phyloP scores from a whole-genome alignment of 768 basidiomycete genomes.

The Serendipita vermifera region DNA sequence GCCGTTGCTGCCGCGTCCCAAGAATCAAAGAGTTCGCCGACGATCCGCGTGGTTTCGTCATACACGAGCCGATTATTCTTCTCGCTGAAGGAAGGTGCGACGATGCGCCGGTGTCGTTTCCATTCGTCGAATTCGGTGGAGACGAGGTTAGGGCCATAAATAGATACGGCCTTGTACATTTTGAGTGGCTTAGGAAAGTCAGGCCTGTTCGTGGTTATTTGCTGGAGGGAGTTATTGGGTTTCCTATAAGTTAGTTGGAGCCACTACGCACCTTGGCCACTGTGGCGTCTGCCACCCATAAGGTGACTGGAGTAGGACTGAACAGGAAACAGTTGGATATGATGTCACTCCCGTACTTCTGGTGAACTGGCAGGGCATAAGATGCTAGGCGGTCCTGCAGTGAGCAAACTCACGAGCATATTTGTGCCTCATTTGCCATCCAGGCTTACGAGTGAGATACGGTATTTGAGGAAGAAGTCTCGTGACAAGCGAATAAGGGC shows the following conservation, averaged over 20 bases:
- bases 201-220: not conserved
- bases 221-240: not conserved
- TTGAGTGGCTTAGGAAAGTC: not conserved
- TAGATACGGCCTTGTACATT: not conserved
- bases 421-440: too few species aligned
- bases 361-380: too few species aligned
- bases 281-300: not conserved
- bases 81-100: not conserved
- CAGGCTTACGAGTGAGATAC: too few species aligned
- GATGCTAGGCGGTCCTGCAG: too few species aligned
- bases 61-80: not conserved
- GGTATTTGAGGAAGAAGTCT: too few species aligned
- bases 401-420: too few species aligned
- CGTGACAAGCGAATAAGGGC: too few species aligned
- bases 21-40: not conserved
- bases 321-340: too few species aligned
- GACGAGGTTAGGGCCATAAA: slow-evolving; percentile 3
- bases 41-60: not conserved
- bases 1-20: not conserved
- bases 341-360: too few species aligned
- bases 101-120: not conserved
- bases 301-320: too few species aligned
- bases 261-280: not conserved
- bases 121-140: slow-evolving; percentile 1
- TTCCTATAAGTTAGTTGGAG: not conserved